Evolutionary conservation across 495 filamentous ascomycete genomes (phyloP).

Genomic region (Penicillium arizonense): DNA sequence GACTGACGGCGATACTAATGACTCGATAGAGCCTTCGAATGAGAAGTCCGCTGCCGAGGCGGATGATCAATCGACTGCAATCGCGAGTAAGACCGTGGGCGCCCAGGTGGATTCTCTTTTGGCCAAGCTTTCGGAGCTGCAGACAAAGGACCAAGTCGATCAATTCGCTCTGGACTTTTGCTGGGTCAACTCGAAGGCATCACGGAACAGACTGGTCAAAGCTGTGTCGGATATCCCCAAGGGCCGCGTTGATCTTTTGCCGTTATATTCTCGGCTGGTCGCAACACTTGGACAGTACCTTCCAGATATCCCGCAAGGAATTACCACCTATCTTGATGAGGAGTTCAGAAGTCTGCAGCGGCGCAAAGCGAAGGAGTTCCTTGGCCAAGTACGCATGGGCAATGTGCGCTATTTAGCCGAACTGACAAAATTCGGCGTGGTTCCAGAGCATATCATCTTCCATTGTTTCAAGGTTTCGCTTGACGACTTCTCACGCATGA

Average conservation of each 20-base stretch:
- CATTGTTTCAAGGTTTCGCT: slow-evolving; percentile 97
- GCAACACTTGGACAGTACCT: slow-evolving; percentile 94
- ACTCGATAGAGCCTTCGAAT: slow-evolving; percentile 37
- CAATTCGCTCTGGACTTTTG: slow-evolving; percentile 94
- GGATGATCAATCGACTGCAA: slow-evolving; percentile 88
- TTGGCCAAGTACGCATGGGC: slow-evolving; percentile 88
- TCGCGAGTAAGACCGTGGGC: slow-evolving; percentile 96
- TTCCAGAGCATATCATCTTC: slow-evolving; percentile 98
- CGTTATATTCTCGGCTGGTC: slow-evolving; percentile 85
- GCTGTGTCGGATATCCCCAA: slow-evolving; percentile 92
- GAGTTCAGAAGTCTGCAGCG: slow-evolving; percentile 97
- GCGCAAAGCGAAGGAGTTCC: slow-evolving; percentile 96
- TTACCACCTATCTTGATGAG: slow-evolving; percentile 91
- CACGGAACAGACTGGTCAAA: slow-evolving; percentile 89
- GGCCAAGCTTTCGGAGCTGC: slow-evolving; percentile 82
- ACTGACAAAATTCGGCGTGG: slow-evolving; percentile 95
- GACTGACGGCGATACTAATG: slow-evolving; percentile 31
- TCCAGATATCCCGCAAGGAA: slow-evolving; percentile 85
- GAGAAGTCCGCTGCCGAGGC: slow-evolving; percentile 53
- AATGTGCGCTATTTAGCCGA: slow-evolving; percentile 98
- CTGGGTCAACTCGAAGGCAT: slow-evolving; percentile 97
- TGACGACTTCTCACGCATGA: slow-evolving; percentile 97
- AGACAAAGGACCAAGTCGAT: slow-evolving; percentile 87
- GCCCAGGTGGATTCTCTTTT: slow-evolving; percentile 94
- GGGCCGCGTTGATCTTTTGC: slow-evolving; percentile 87